These are phyloP conservation scores for Aspergillus sp. DNA, from an alignment of 2,329 filamentous ascomycete genomes.

Conservation along the genomic window DNA sequence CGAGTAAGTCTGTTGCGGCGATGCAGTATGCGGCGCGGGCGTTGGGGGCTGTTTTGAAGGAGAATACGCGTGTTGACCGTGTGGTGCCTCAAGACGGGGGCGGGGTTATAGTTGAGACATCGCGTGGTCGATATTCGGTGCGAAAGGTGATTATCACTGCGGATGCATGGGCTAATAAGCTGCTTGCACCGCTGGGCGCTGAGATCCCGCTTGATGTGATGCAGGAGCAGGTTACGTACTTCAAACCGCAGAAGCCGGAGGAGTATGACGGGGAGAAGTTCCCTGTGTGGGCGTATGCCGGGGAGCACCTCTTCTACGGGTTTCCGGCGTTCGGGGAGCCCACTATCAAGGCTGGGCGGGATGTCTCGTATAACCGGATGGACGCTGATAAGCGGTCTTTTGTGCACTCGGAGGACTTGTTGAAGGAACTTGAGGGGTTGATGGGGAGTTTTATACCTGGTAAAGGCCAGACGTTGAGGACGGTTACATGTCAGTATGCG, in stretches of 20 bases:
- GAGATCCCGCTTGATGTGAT: not conserved
- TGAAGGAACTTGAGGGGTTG: not conserved
- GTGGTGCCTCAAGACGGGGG: too few species aligned
- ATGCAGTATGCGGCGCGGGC: too few species aligned
- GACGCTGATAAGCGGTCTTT: not conserved
- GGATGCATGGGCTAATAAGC: not conserved
- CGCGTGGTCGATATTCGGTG: too few species aligned
- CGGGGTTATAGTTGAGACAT: too few species aligned
- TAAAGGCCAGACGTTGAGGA: not conserved
- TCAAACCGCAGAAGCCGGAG: not conserved
- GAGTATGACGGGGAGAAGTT: not conserved
- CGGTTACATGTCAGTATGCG: not conserved
- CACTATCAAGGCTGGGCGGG: not conserved
- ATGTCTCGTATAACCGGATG: not conserved
- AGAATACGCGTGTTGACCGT: too few species aligned
- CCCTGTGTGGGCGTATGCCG: not conserved
- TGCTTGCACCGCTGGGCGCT: not conserved
- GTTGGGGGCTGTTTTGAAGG: too few species aligned
- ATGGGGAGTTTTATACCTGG: not conserved
- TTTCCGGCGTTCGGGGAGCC: not conserved
- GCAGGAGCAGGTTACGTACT: not conserved
- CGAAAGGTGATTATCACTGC: not conserved
- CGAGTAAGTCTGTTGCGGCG: too few species aligned
- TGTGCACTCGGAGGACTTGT: not conserved
- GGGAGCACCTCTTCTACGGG: not conserved